Conservation (phyloP, 345 rosid species). For the Arabidopsis arenosa region DNA sequence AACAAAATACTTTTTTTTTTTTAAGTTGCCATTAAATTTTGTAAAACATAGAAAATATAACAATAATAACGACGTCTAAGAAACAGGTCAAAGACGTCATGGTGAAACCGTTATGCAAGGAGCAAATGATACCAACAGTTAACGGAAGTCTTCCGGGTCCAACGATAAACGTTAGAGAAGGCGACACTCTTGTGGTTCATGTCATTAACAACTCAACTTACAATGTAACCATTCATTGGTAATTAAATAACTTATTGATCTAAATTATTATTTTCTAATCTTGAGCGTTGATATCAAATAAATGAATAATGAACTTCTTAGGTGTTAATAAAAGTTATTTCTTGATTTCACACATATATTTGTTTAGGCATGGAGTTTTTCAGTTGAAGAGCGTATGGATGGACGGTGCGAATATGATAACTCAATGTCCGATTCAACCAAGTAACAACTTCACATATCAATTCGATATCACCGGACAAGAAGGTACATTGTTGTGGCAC, state of each 20-base stretch:
- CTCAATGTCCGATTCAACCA: conserved; percentile 55
- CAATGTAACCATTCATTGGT: conserved; percentile 87
- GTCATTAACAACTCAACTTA: conserved; percentile 76
- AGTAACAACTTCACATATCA: conserved; percentile 44
- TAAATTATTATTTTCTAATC: too few species aligned
- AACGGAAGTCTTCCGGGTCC: conserved; percentile 86
- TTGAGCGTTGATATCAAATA: neutral
- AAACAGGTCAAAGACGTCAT: conserved; percentile 66
- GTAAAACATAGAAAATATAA: neutral
- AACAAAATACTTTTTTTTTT: too few species aligned
- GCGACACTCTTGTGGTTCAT: conserved; percentile 73
- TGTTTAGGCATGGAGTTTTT: conserved; percentile 53
- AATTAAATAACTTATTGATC: conserved; percentile 8
- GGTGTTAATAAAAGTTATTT: neutral
- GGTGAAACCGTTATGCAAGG: conserved; percentile 55
- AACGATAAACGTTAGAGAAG: conserved; percentile 62
- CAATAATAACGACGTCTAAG: neutral
- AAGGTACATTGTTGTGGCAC: conserved; percentile 62
- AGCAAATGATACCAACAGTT: conserved; percentile 63
- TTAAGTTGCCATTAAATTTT: too few species aligned
- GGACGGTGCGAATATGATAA: conserved; percentile 49
- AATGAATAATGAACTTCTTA: neutral
- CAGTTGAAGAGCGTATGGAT: conserved; percentile 51
- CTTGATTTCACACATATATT: neutral
- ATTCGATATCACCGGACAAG: conserved; percentile 49